Percentiles rank a stretch among this genome's conserved stretches.
phyloP scores from a whole-genome alignment of 768 basidiomycete species.

The Pleurotus tuoliensis region DNA sequence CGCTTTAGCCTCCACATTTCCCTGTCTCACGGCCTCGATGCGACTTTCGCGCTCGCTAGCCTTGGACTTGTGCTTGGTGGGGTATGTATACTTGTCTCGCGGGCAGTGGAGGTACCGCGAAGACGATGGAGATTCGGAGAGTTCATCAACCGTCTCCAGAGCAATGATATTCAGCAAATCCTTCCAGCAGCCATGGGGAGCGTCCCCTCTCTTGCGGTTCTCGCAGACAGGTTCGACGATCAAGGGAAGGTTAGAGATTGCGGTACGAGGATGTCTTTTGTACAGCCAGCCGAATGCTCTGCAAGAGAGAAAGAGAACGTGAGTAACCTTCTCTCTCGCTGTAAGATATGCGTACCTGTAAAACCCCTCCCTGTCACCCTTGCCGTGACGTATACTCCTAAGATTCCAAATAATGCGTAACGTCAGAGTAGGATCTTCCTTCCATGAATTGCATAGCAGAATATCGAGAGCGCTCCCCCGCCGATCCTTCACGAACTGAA shows the following conservation, averaged over 20 bases:
- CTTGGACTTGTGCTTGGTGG: slow-evolving; percentile 5
- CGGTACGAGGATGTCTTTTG: slow-evolving; percentile 64
- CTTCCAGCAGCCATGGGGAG: slow-evolving; percentile 69
- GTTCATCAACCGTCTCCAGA: slow-evolving; percentile 51
- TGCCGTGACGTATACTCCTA: slow-evolving; percentile 70
- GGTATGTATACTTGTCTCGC: slow-evolving; percentile 11
- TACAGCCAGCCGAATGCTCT: slow-evolving; percentile 68
- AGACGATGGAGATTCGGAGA: slow-evolving; percentile 22
- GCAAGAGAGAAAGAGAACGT: background rate
- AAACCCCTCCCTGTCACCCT: slow-evolving; percentile 55
- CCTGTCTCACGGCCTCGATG: slow-evolving; percentile 17
- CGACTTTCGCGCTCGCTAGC: slow-evolving; percentile 16
- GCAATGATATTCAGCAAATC: slow-evolving; percentile 68
- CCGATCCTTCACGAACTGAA: slow-evolving; percentile 34
- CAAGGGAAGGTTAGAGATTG: slow-evolving; percentile 53
- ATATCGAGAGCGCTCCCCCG: slow-evolving; percentile 22
- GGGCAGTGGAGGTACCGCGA: slow-evolving; percentile 25
- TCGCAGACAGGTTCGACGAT: slow-evolving; percentile 51
- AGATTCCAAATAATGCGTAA: slow-evolving; percentile 65
- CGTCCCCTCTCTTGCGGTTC: slow-evolving; percentile 21
- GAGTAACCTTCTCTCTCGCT: background rate
- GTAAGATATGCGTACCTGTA: slow-evolving; percentile 35
- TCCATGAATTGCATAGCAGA: slow-evolving; percentile 50
- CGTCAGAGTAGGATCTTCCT: slow-evolving; percentile 52
- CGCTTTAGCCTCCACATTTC: slow-evolving; percentile 15